Conservation (phyloP, 1,284 basidiomycete genomes). For the Fistulinella cinereoalba region DNA sequence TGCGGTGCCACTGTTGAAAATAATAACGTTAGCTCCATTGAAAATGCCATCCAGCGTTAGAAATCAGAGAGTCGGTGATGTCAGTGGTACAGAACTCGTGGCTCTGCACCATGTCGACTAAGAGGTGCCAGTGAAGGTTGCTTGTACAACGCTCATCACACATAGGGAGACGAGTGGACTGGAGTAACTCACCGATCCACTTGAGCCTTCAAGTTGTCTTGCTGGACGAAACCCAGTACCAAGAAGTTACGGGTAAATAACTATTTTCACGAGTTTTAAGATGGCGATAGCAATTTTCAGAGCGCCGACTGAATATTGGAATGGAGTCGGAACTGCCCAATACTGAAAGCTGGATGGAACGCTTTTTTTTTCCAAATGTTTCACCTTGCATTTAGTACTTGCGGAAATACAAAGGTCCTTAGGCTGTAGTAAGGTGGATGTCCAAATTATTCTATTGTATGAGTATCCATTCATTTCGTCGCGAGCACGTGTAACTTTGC, state of each 20-base stretch:
- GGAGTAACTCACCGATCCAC: constrained; percentile 25
- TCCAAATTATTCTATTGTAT: too few species aligned
- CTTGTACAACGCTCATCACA: constrained; percentile 74
- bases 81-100: constrained; percentile 58
- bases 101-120: constrained; percentile 67
- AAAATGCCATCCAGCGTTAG: constrained; percentile 19
- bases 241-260: too few species aligned
- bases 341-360: too few species aligned
- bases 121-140: constrained; percentile 83
- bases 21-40: constrained; percentile 16
- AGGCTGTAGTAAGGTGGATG: too few species aligned
- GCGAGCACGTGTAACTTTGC: constrained; percentile 65
- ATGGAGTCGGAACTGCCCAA: too few species aligned
- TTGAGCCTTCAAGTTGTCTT: constrained; percentile 2
- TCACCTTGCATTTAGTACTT: too few species aligned
- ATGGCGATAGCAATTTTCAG: constrained; percentile 14
- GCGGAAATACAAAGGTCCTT: too few species aligned
- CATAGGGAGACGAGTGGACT: neutral
- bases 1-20: too few species aligned
- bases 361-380: too few species aligned
- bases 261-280: too few species aligned
- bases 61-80: constrained; percentile 78
- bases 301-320: constrained; percentile 24
- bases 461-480: constrained; percentile 33
- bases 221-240: neutral